Base-by-base conservation (phyloP, 2,329 filamentous ascomycete genomes). In the Alternaria panax region DNA sequence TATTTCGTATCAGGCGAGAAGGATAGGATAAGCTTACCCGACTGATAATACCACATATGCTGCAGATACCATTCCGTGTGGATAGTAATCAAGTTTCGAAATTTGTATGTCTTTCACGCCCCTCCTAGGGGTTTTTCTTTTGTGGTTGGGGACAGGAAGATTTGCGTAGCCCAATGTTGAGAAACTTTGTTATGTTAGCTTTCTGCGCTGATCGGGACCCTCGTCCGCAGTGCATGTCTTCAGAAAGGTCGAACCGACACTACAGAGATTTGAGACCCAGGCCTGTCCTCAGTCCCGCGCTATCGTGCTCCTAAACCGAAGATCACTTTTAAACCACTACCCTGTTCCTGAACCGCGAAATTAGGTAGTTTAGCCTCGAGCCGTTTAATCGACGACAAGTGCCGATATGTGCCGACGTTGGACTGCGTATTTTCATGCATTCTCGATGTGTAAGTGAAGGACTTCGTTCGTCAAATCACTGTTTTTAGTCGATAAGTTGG, bases 1-100 rank as follows among this genome's bases (percentile, higher is more conserved):
- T 41, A 47, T 54, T 28, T 47, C 56, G 51, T 54, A 58, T 58
- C 42, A 54, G 56, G 34, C 28, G 47, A 24, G 45, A 42, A 51
- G 36, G 51, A 32, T 41, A 42, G 25, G 51, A 12, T 24, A 22
- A 36, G 34, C n/a, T 28, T 32, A 27, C 22, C 14, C 12, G 38
- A 38, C 27, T 18, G 20, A 34, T 48, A 30, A 48, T 34, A 36
- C 45, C 45, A n/a, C 24, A 30, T 36, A 14, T 48, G 45, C 20
- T 34, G 30, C 45, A 48, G 45, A 48, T 22, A 34, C 12, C 22
- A 48, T 34, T 18, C 30, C 20, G 20, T 34, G 28, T 34, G 30
- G 14, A 25, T 16, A 25, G 20, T 9, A 36, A 32, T 20, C 20
- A 36, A 18, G 20, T 34, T 9, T 18, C 22, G 30, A 48, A 48